These are phyloP conservation scores for Aureobasidium sp. DNA, from an alignment of 2,329 filamentous ascomycete genomes.

Conservation along the genomic window DNA sequence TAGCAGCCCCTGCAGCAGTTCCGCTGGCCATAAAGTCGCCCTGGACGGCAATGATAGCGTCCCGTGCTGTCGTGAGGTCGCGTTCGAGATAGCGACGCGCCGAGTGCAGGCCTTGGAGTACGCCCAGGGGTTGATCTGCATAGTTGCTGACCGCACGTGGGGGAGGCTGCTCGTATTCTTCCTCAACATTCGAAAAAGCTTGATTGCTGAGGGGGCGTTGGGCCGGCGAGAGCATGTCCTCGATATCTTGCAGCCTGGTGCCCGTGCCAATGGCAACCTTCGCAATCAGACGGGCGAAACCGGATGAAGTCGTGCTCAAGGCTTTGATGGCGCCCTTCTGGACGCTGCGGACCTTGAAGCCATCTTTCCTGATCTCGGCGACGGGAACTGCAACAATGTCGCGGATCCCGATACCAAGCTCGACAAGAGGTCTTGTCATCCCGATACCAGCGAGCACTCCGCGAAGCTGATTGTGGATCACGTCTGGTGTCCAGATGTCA, in stretches of 20 bases:
- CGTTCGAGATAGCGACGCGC: conserved; percentile 76
- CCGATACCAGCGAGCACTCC: conserved; percentile 82
- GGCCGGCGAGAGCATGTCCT: conserved; percentile 56
- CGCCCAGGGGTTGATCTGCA: conserved; percentile 84
- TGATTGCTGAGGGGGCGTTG: conserved; percentile 29
- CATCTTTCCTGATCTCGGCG: conserved; percentile 88
- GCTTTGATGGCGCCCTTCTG: conserved; percentile 86
- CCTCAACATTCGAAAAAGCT: conserved; percentile 40
- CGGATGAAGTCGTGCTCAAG: conserved; percentile 85
- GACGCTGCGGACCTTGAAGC: conserved; percentile 81
- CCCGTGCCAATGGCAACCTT: conserved; percentile 94
- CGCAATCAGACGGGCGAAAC: conserved; percentile 87
- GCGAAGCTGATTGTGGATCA: conserved; percentile 80
- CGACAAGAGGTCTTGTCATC: conserved; percentile 81
- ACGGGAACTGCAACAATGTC: conserved; percentile 86
- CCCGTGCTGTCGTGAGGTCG: conserved; percentile 75
- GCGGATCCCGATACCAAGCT: conserved; percentile 77
- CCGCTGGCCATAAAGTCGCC: conserved; percentile 82
- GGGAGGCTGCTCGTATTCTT: conserved; percentile 57
- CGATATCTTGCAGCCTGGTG: conserved; percentile 80
- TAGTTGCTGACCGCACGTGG: conserved; percentile 80
- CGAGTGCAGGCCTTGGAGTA: conserved; percentile 75
- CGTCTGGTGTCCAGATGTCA: conserved; percentile 93
- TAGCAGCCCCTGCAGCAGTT: conserved; percentile 70
- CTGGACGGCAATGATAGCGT: conserved; percentile 91